A percentile compares a stretch with the other conserved stretches of the same genome.
Conservation (phyloP, 2,329 filamentous ascomycete species). For the Penicillium griseofulvum region DNA sequence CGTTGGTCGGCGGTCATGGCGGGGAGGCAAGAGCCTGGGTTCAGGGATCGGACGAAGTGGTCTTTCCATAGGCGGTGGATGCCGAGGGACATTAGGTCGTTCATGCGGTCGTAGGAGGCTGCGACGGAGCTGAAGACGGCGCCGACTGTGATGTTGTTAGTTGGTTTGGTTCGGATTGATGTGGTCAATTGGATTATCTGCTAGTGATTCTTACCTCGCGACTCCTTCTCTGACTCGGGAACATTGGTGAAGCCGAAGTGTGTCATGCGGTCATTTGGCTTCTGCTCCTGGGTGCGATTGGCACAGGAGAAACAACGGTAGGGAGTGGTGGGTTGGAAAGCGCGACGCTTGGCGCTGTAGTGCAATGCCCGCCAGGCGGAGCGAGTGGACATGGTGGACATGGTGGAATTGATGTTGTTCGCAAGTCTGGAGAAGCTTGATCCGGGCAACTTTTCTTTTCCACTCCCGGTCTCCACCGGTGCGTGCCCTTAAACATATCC, state of each 20-base stretch:
- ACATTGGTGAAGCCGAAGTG: constrained; percentile 91
- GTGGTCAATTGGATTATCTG: background rate
- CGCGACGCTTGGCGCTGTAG: constrained; percentile 33
- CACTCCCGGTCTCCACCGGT: constrained; percentile 13
- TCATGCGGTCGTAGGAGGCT: constrained; percentile 95
- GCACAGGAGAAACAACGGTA: constrained; percentile 55
- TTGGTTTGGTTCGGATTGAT: background rate
- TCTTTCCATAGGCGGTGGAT: constrained; percentile 98
- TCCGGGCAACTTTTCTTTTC: constrained; percentile 21
- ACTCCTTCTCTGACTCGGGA: constrained; percentile 73
- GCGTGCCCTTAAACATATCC: background rate
- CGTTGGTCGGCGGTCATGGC: constrained; percentile 35
- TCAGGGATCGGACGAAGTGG: constrained; percentile 87
- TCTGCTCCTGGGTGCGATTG: constrained; percentile 38
- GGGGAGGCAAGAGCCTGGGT: constrained; percentile 65
- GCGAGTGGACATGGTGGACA: constrained; percentile 33
- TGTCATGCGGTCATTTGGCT: constrained; percentile 60
- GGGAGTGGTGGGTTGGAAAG: constrained; percentile 27
- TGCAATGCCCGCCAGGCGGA: constrained; percentile 39
- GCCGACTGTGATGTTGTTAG: constrained; percentile 57
- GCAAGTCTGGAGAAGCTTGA: constrained; percentile 1
- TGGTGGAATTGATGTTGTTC: constrained; percentile 4
- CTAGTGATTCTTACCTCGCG: constrained; percentile 50
- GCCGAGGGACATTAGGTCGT: constrained; percentile 97
- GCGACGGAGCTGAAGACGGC: constrained; percentile 94